Percentiles rank a stretch among this genome's conserved stretches.
Conservation (phyloP, 495 filamentous ascomycete species). For the Penicillium roqueforti region DNA sequence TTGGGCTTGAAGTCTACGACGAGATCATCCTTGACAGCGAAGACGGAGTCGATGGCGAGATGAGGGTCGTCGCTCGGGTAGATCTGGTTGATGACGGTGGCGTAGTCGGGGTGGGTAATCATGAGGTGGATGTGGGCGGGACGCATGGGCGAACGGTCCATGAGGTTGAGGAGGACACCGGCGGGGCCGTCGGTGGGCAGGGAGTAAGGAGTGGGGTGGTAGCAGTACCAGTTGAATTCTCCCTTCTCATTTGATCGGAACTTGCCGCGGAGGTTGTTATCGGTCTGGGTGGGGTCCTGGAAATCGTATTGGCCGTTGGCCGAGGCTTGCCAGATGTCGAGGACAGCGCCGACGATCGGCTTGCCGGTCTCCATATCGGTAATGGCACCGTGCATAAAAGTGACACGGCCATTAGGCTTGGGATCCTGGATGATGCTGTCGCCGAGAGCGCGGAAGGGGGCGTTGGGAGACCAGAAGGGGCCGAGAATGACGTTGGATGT, state of each 20-base stretch:
- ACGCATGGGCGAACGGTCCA: slow-evolving; percentile 63
- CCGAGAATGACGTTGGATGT: slow-evolving; percentile 82
- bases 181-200: slow-evolving; percentile 74
- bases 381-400: slow-evolving; percentile 72
- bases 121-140: slow-evolving; percentile 49
- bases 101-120: slow-evolving; percentile 47
- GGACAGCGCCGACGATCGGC: slow-evolving; percentile 64
- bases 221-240: slow-evolving; percentile 76
- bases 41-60: slow-evolving; percentile 59
- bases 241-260: slow-evolving; percentile 74
- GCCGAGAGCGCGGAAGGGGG: slow-evolving; percentile 69
- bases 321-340: slow-evolving; percentile 84
- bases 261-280: slow-evolving; percentile 82
- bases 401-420: slow-evolving; percentile 58
- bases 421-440: slow-evolving; percentile 66
- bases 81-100: slow-evolving; percentile 59
- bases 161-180: slow-evolving; percentile 60
- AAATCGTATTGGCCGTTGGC: slow-evolving; percentile 87
- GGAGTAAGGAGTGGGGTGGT: slow-evolving; percentile 75
- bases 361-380: slow-evolving; percentile 67
- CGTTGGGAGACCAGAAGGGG: slow-evolving; percentile 83
- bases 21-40: slow-evolving; percentile 63
- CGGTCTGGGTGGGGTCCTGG: slow-evolving; percentile 74
- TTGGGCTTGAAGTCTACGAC: slow-evolving; percentile 59
- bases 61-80: slow-evolving; percentile 60